Conservation (phyloP, 805 yeast species). For the Naumovozyma baii region DNA sequence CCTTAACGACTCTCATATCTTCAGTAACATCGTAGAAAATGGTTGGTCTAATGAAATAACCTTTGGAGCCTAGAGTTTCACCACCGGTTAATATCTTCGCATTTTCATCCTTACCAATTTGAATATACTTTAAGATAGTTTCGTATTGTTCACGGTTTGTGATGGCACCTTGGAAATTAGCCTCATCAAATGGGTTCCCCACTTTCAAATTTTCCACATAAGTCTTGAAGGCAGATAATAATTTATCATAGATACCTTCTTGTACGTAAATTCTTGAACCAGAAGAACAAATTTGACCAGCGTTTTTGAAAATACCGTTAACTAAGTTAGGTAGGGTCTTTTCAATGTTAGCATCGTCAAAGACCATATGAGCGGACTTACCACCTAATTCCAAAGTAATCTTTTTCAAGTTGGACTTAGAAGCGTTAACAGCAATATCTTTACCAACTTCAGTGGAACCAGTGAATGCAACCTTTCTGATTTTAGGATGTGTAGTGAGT, state of each 20-base stretch:
- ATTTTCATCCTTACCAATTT: conserved; percentile 57
- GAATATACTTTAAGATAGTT: conserved; percentile 58
- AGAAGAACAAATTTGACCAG: conserved; percentile 78
- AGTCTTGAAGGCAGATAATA: conserved; percentile 46
- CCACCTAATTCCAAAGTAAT: conserved; percentile 79
- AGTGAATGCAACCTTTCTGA: conserved; percentile 71
- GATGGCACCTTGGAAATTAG: conserved; percentile 68
- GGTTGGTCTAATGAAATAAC: conserved; percentile 67
- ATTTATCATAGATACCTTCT: conserved; percentile 57
- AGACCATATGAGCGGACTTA: conserved; percentile 69
- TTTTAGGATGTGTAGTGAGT: conserved; percentile 55
- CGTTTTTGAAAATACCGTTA: conserved; percentile 65
- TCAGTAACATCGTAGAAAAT: conserved; percentile 59
- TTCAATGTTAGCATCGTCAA: conserved; percentile 55
- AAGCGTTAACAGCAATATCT: conserved; percentile 58
- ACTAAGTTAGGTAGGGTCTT: conserved; percentile 43
- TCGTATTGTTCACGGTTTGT: conserved; percentile 60
- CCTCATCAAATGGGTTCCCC: conserved; percentile 67
- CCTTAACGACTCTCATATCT: conserved; percentile 53
- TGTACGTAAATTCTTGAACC: conserved; percentile 74
- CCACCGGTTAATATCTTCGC: conserved; percentile 67
- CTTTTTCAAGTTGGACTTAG: conserved; percentile 65
- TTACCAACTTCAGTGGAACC: conserved; percentile 75
- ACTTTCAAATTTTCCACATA: conserved; percentile 54
- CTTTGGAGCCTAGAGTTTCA: conserved; percentile 51